Conservation (phyloP, 768 basidiomycete genomes). For the Kwoniella shandongensis region DNA sequence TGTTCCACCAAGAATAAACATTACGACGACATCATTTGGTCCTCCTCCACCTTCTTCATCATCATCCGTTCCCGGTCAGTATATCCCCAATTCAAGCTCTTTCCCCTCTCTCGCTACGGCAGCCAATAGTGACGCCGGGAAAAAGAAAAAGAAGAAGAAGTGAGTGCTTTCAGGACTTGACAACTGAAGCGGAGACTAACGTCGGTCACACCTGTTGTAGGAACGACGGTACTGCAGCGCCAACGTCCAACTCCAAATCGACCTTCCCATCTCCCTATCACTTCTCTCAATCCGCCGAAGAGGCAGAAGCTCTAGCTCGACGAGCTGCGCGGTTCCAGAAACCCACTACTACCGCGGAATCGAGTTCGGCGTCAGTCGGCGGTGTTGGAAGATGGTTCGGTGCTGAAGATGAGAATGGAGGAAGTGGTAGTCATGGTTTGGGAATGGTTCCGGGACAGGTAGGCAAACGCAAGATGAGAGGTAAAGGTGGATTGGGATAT, state of each 20-base stretch:
- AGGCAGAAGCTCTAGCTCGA: slow-evolving; percentile 54
- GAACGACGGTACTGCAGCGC: slow-evolving; percentile 23
- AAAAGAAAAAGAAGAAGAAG: slow-evolving; percentile 46
- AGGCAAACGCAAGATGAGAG: slow-evolving; percentile 44
- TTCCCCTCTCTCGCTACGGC: slow-evolving; percentile 57
- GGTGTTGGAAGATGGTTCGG: slow-evolving; percentile 31
- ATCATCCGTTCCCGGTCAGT: slow-evolving; percentile 24
- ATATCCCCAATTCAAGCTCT: slow-evolving; percentile 13
- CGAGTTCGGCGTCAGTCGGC: slow-evolving; percentile 56
- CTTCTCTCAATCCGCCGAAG: slow-evolving; percentile 33
- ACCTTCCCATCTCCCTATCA: slow-evolving; percentile 39
- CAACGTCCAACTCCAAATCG: slow-evolving; percentile 8
- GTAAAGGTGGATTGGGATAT: slow-evolving; percentile 42
- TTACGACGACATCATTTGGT: slow-evolving; percentile 18
- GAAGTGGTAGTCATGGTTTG: slow-evolving; percentile 23
- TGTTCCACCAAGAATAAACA: slow-evolving; percentile 20
- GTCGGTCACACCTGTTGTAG: slow-evolving; percentile 8
- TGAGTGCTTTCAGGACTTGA: slow-evolving; percentile 10
- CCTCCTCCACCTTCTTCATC: slow-evolving; percentile 14
- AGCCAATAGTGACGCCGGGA: slow-evolving; percentile 57
- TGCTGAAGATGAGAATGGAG: slow-evolving; percentile 22
- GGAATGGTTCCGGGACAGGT: slow-evolving; percentile 36
- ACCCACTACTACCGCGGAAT: slow-evolving; percentile 54
- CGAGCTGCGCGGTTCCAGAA: slow-evolving; percentile 78
- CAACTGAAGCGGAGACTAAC: slow-evolving; percentile 3